Evolutionary conservation across 495 filamentous ascomycete genomes (phyloP).

Genomic region (Podospora didyma): DNA sequence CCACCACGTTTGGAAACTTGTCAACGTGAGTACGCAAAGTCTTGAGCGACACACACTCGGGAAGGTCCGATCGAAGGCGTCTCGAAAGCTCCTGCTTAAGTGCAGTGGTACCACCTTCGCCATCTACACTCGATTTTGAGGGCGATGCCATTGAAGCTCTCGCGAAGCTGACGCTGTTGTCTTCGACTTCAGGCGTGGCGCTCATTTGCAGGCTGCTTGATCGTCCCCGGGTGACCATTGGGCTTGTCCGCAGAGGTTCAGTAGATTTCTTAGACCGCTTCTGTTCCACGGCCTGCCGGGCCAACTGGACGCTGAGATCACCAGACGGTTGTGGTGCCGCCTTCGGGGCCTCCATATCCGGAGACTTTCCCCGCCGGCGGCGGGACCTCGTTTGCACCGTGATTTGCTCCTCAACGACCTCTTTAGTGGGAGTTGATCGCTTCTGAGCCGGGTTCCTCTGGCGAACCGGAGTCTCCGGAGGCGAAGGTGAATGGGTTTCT

Average conservation of each 20-base stretch:
- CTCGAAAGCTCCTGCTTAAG: constrained; percentile 38
- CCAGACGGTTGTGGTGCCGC: background rate
- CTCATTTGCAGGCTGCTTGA: constrained; percentile 24
- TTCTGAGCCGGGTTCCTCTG: background rate
- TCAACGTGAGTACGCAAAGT: constrained; percentile 54
- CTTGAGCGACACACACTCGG: constrained; percentile 67
- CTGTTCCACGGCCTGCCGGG: constrained; percentile 29
- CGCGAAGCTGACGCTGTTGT: constrained; percentile 20
- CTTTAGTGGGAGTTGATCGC: background rate
- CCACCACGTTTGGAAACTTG: constrained; percentile 60
- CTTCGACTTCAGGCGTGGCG: constrained; percentile 13
- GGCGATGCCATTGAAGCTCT: constrained; percentile 20
- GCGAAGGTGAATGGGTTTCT: background rate
- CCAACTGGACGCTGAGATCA: constrained; percentile 34
- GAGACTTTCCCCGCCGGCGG: background rate
- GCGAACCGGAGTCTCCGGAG: background rate
- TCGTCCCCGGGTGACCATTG: constrained; percentile 17
- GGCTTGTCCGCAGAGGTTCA: constrained; percentile 17
- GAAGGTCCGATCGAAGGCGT: constrained; percentile 55
- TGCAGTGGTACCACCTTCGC: constrained; percentile 15
- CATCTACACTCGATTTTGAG: constrained; percentile 6
- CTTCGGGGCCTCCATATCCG: background rate
- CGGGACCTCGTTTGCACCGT: constrained; percentile 1
- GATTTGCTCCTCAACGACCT: constrained; percentile 14
- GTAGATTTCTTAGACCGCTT: constrained; percentile 18